Base-by-base conservation (phyloP, 768 basidiomycete species). In the Collybia mongolica region DNA sequence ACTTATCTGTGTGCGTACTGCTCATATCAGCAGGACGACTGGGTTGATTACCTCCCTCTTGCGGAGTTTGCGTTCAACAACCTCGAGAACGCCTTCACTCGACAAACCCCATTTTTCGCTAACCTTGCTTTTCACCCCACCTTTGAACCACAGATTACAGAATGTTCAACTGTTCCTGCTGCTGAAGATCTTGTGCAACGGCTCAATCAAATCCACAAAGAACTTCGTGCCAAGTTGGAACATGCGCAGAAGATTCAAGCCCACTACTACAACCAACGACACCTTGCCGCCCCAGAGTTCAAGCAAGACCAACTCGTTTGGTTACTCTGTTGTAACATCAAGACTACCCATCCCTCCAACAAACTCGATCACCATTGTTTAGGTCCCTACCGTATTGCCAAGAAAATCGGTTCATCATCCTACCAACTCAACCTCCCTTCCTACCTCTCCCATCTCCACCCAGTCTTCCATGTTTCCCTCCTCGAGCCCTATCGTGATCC, bases 1-100 rank as follows among this genome's bases (percentile, higher is more conserved):
- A n/a, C n/a, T n/a, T n/a, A n/a, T n/a, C n/a, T n/a, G n/a, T n/a
- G n/a, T n/a, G n/a, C n/a, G n/a, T n/a, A n/a, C n/a, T n/a, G n/a
- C n/a, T n/a, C n/a, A n/a, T n/a, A n/a, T n/a, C n/a, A n/a, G n/a
- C n/a, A n/a, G n/a, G n/a, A n/a, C n/a, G n/a, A n/a, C n/a, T n/a
- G n/a, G n/a, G n/a, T n/a, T n/a, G n/a, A n/a, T n/a, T n/a, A n/a
- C n/a, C n/a, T n/a, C n/a, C n/a, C n/a, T n/a, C n/a, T n/a, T n/a
- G n/a, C n/a, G n/a, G n/a, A 77, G 53, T 77, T 77, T 52, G 53
- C 62, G 1, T 72, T 65, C 61, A 78, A 76, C 54, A 73, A 73
- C 41, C 29, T 53, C 17, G 52, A 53, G 6, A 68, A 69, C 45
- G 19, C 63, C 3, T 66, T 72, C 1, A 73, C 71, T 32, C 44